A percentile compares a stretch with the other conserved stretches of the same genome.
Conservation (phyloP, 2,329 filamentous ascomycete genomes). For the Colletotrichum tanaceti region DNA sequence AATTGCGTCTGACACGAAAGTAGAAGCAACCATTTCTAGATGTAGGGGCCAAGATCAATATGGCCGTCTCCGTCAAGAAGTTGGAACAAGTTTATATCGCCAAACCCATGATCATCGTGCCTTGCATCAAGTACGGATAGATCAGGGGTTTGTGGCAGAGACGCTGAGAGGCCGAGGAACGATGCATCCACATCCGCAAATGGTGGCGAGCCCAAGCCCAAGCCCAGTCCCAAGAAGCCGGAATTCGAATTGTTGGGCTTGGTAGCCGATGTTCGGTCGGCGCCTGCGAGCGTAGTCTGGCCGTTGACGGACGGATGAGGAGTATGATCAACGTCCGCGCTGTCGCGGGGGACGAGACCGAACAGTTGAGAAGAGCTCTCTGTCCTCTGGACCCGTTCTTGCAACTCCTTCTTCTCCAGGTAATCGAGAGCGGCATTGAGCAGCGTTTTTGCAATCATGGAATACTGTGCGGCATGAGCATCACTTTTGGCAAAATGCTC, state of each 20-base stretch:
- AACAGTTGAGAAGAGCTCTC: slow-evolving; percentile 65
- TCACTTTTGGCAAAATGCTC: slow-evolving; percentile 63
- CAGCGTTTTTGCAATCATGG: slow-evolving; percentile 64
- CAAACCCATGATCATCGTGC: slow-evolving; percentile 56
- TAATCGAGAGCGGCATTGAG: slow-evolving; percentile 59
- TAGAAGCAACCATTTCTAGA: slow-evolving; percentile 45
- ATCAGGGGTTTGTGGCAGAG: slow-evolving; percentile 56
- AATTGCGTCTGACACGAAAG: background rate
- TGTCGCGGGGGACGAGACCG: slow-evolving; percentile 56
- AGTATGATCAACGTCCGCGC: slow-evolving; percentile 29
- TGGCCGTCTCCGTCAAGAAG: slow-evolving; percentile 63
- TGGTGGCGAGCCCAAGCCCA: slow-evolving; percentile 47
- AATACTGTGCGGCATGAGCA: slow-evolving; percentile 64
- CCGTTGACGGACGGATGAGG: slow-evolving; percentile 25
- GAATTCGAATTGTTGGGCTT: background rate
- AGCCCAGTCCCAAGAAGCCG: slow-evolving; percentile 43
- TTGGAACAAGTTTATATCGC: slow-evolving; percentile 62
- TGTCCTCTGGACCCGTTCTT: slow-evolving; percentile 59
- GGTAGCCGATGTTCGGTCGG: background rate
- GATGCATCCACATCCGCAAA: slow-evolving; percentile 53
- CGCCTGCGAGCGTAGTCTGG: slow-evolving; percentile 17
- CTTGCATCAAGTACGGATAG: slow-evolving; percentile 53
- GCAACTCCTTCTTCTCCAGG: slow-evolving; percentile 60
- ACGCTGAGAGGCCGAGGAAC: slow-evolving; percentile 53
- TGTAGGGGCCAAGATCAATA: slow-evolving; percentile 61